Conservation (phyloP, 2,329 filamentous ascomycete species). For the Nigrograna mackinnonii region DNA sequence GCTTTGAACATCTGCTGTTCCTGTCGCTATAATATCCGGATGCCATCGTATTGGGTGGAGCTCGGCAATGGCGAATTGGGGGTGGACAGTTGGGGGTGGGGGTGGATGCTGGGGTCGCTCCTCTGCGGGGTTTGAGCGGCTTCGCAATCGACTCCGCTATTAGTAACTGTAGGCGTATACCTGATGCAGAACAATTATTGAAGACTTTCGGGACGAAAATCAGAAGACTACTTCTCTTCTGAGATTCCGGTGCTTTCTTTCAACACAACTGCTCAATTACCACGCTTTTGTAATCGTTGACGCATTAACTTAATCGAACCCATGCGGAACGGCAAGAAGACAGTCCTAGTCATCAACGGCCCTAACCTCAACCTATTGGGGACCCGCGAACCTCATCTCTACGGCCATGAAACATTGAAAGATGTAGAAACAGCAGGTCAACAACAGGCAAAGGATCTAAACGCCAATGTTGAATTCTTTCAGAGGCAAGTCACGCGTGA, state of each 20-base stretch:
- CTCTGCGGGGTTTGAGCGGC: not conserved
- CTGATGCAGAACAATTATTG: no score
- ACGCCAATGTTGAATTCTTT: not conserved
- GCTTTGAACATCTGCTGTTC: no score
- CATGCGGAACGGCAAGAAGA: not conserved
- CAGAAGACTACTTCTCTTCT: no score
- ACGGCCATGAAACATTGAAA: not conserved
- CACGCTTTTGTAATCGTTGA: no score
- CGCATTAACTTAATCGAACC: no score
- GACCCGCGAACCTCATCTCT: not conserved
- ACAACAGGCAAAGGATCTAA: not conserved
- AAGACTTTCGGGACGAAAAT: no score
- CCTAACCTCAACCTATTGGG: not conserved
- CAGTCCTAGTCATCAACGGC: not conserved
- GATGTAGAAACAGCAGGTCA: not conserved
- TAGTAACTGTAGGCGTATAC: no score
- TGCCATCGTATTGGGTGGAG: no score
- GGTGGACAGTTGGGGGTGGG: not conserved
- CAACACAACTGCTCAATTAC: no score
- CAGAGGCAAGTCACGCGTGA: not conserved
- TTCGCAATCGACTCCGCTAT: not conserved
- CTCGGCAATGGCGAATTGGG: no score
- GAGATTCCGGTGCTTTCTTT: no score
- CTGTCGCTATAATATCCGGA: no score
- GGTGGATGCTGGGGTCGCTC: not conserved